These are phyloP conservation scores for Corinectria fuckeliana DNA, from an alignment of 2,329 filamentous ascomycete genomes.

Conservation along the genomic window DNA sequence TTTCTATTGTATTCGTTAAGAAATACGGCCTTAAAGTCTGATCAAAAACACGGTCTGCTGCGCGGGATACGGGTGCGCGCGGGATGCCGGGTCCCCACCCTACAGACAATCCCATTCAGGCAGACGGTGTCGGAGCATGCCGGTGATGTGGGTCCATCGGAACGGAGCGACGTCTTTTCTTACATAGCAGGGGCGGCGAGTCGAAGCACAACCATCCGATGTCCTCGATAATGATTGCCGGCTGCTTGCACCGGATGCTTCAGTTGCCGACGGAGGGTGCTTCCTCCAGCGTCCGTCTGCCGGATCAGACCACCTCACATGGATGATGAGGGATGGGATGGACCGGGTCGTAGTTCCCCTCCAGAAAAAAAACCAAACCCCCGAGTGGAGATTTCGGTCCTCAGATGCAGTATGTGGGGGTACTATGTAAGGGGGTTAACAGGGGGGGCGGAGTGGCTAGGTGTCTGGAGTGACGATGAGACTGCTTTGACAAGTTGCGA, in stretches of 20 bases:
- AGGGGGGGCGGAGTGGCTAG: neutral
- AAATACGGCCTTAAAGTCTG: too few species aligned
- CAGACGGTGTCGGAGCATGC: neutral
- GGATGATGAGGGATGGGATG: neutral
- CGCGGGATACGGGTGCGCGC: too few species aligned
- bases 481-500: neutral
- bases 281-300: neutral
- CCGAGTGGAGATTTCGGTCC: neutral
- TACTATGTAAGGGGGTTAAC: neutral
- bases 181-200: neutral
- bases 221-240: neutral
- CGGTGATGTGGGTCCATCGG: neutral
- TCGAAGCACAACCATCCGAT: neutral
- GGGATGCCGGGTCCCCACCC: too few species aligned
- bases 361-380: neutral
- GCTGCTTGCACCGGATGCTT: neutral
- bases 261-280: neutral
- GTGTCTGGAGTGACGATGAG: neutral
- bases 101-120: too few species aligned
- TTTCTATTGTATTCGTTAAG: too few species aligned
- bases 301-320: slow-evolving; percentile 6
- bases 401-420: neutral
- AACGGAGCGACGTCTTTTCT: neutral
- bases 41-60: too few species aligned
- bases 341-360: neutral